Evolutionary conservation across 2,329 filamentous ascomycete genomes (phyloP), one percentile per base, ranked within the genome.

Genomic region (Arthroderma sp.): DNA sequence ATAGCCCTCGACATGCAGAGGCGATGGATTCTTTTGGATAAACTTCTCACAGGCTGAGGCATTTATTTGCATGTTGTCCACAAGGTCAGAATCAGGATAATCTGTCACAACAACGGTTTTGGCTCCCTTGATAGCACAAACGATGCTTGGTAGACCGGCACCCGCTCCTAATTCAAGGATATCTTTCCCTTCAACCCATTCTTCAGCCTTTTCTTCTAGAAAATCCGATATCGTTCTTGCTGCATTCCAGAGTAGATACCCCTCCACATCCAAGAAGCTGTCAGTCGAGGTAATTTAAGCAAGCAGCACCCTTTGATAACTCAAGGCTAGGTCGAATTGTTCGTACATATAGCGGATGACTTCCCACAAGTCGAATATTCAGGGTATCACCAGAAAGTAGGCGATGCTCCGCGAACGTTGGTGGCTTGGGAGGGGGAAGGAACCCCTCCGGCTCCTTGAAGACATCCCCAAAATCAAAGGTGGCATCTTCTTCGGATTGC

Each of bases 231-330:
- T 80, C 39, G 88, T 82, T 61, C 87, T 85, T 60, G 86, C 85
- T 60, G 88, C 91, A 71, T 96, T 94, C 91, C 91, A 97, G 31
- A 96, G 80, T 62, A 87, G 80, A 71, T 96, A 88, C 15, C 88
- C 91, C 82, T 82, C 65, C 61, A 54, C 8, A 37, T 51, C 54
- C 54, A 60, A 13, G 43, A 58, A 59, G 17, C 25, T 31, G 57
- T 55, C 56, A 43, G 61, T 66, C 62, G 65, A 65, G 64, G 53
- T 60, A 52, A 52, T 31, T 37, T 49, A 23, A 51, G 25, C 55
- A 33, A 21, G 4, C 23, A 51, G 5, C 28, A 8, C n/a, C 23
- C 4, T 8, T 37, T 31, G 37, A 25, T 41, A 37, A 57, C 39
- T 11, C 23, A 31, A 17, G 39, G 31, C 25, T 19, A 25, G 25